Evolutionary conservation across 352 stramenopile genomes (phyloP).

Genomic region (Phytopythium oedochilum): DNA sequence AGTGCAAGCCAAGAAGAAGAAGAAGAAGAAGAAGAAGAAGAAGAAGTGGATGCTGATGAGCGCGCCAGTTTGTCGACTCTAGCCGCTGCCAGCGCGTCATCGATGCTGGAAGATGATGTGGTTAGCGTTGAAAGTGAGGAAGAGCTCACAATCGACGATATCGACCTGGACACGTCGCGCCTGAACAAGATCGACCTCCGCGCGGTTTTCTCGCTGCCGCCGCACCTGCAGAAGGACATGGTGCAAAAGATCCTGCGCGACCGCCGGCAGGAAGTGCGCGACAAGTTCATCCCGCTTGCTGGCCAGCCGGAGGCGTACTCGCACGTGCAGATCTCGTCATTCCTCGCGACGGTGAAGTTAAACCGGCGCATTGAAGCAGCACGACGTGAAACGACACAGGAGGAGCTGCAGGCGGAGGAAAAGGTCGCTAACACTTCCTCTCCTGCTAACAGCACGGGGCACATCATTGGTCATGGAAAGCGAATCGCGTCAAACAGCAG

Average conservation of each 20-base stretch:
- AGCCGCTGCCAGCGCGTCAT: neutral
- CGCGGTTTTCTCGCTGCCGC: constrained; percentile 86
- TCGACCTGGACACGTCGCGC: constrained; percentile 47
- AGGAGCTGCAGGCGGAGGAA: constrained; percentile 37
- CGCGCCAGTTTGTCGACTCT: neutral
- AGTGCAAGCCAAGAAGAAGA: constrained; percentile 10
- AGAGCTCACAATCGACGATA: constrained; percentile 53
- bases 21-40: constrained; percentile 13
- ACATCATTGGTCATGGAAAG: constrained; percentile 32
- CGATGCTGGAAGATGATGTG: constrained; percentile 11
- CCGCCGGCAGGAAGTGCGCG: constrained; percentile 84
- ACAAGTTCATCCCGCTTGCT: constrained; percentile 95
- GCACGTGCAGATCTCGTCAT: constrained; percentile 93
- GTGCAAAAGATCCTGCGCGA: constrained; percentile 88
- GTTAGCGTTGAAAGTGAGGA: constrained; percentile 18
- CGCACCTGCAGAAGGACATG: constrained; percentile 90
- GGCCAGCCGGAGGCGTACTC: constrained; percentile 94
- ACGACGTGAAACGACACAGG: constrained; percentile 47
- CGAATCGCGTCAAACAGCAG: constrained; percentile 78
- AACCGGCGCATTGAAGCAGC: constrained; percentile 79
- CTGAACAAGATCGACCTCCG: constrained; percentile 78
- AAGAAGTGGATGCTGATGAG: neutral
- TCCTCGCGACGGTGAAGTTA: constrained; percentile 89
- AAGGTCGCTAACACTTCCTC: constrained; percentile 5
- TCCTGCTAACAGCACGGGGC: neutral